These are phyloP conservation scores for Xylariaceae sp. DNA, from an alignment of 2,329 filamentous ascomycete species.

Conservation along the genomic window DNA sequence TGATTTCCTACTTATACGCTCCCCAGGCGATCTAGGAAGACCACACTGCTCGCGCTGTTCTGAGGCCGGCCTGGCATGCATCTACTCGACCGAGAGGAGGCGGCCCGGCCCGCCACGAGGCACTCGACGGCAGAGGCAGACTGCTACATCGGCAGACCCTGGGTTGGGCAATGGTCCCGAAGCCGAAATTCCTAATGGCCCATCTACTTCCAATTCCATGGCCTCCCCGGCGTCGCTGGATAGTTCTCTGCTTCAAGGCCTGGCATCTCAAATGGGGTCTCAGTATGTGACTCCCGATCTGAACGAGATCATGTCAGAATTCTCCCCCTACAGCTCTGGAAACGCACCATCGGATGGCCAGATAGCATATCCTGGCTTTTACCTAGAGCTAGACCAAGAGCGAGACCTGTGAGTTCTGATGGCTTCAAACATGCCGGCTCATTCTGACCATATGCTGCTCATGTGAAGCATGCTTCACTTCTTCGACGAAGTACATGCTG, in stretches of 20 bases:
- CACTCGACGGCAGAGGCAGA: constrained; percentile 12
- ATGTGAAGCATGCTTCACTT: constrained; percentile 15
- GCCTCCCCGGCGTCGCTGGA: background rate
- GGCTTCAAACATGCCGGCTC: background rate
- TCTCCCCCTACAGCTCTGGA: constrained; percentile 5
- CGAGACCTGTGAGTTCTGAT: constrained; percentile 12
- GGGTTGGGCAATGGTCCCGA: constrained; percentile 2
- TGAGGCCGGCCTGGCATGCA: constrained; percentile 19
- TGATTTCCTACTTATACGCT: constrained; percentile 4
- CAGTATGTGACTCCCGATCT: constrained; percentile 3
- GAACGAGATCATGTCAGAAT: constrained; percentile 4
- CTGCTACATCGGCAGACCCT: constrained; percentile 1
- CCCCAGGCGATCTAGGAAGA: constrained; percentile 22
- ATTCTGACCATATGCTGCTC: background rate
- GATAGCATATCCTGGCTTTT: constrained; percentile 12
- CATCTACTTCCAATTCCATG: too few species aligned
- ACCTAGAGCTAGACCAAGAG: constrained; percentile 11
- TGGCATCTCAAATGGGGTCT: constrained; percentile 1
- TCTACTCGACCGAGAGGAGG: constrained; percentile 21
- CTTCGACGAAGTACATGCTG: constrained; percentile 23
- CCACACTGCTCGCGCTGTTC: constrained; percentile 27
- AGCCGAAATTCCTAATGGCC: background rate
- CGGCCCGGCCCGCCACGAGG: constrained; percentile 26
- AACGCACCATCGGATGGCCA: constrained; percentile 1
- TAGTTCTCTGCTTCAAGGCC: background rate